phyloP scores from a whole-genome alignment of 2,329 filamentous ascomycete genomes.

The Rachicladosporium sp. region DNA sequence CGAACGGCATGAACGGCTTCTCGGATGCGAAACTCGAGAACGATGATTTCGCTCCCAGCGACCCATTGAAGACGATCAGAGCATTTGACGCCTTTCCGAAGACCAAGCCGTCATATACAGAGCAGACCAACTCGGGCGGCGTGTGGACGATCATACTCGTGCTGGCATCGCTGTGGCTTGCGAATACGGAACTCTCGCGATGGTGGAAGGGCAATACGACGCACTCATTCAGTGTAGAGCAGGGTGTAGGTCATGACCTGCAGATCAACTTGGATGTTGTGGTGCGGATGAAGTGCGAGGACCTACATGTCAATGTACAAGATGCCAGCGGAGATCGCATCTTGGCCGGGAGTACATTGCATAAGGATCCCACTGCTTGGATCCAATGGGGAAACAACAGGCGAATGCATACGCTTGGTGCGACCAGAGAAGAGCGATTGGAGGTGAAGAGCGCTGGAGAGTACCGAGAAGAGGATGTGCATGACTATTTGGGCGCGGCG shows the following conservation, averaged over 20 bases:
- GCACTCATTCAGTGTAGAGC: conserved; percentile 88
- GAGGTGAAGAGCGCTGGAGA: conserved; percentile 32
- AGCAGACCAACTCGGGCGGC: conserved; percentile 71
- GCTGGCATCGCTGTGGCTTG: conserved; percentile 59
- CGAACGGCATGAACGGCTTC: conserved; percentile 46
- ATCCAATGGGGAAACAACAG: conserved; percentile 63
- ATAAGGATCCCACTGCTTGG: conserved; percentile 71
- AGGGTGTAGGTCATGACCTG: conserved; percentile 72
- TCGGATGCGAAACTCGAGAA: conserved; percentile 60
- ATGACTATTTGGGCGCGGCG: conserved; percentile 72
- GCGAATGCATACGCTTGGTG: conserved; percentile 43
- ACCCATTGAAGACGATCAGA: conserved; percentile 47
- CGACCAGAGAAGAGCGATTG: conserved; percentile 45
- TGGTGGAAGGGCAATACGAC: conserved; percentile 79
- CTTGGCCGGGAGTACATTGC: conserved; percentile 61
- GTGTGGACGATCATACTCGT: conserved; percentile 85
- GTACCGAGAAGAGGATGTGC: conserved; percentile 69
- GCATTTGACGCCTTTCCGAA: conserved; percentile 98
- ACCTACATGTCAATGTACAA: conserved; percentile 94
- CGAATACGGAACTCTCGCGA: conserved; percentile 62
- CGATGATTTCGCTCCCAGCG: conserved; percentile 64
- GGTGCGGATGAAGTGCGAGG: conserved; percentile 71
- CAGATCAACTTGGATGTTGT: conserved; percentile 96
- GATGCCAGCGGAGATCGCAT: conserved; percentile 89
- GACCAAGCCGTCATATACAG: conserved; percentile 86